These are phyloP conservation scores for Daldinia caldariorum DNA, from an alignment of 495 filamentous ascomycete species.

Conservation along the genomic window DNA sequence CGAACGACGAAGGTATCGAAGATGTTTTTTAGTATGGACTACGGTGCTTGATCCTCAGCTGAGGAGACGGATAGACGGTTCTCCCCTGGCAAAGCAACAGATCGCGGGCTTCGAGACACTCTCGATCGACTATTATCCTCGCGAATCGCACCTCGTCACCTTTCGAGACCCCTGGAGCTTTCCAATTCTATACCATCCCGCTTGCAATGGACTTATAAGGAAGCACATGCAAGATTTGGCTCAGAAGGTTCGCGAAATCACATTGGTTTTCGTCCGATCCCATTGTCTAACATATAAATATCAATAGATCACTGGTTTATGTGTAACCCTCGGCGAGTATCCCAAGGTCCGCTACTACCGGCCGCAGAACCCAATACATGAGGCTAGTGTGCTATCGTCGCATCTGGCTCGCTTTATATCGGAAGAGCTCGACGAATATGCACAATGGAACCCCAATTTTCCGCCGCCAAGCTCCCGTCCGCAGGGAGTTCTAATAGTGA, in stretches of 20 bases:
- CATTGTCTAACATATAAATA: conserved; percentile 43
- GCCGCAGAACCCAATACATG: conserved; percentile 77
- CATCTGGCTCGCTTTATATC: conserved; percentile 94
- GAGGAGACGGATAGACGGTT: conserved; percentile 54
- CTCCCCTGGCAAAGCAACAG: conserved; percentile 68
- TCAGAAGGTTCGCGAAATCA: conserved; percentile 72
- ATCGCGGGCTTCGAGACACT: conserved; percentile 77
- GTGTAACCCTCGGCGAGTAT: conserved; percentile 84
- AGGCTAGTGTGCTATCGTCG: conserved; percentile 84
- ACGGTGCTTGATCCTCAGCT: conserved; percentile 55
- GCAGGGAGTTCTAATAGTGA: conserved; percentile 83
- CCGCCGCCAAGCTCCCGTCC: conserved; percentile 83
- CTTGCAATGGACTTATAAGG: conserved; percentile 83
- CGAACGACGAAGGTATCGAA: conserved; percentile 79
- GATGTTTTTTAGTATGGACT: conserved; percentile 84
- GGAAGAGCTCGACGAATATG: conserved; percentile 85
- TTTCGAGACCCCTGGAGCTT: conserved; percentile 96
- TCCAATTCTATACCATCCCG: conserved; percentile 88
- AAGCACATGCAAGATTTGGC: conserved; percentile 83
- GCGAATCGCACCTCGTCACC: conserved; percentile 89
- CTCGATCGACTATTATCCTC: conserved; percentile 86
- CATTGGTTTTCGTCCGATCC: conserved; percentile 24
- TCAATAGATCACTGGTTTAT: conserved; percentile 79
- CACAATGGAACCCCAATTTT: conserved; percentile 81
- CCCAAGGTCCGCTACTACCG: conserved; percentile 91